Base-by-base conservation (phyloP, 2,329 filamentous ascomycete species). In the Penicillium hesseltinei region DNA sequence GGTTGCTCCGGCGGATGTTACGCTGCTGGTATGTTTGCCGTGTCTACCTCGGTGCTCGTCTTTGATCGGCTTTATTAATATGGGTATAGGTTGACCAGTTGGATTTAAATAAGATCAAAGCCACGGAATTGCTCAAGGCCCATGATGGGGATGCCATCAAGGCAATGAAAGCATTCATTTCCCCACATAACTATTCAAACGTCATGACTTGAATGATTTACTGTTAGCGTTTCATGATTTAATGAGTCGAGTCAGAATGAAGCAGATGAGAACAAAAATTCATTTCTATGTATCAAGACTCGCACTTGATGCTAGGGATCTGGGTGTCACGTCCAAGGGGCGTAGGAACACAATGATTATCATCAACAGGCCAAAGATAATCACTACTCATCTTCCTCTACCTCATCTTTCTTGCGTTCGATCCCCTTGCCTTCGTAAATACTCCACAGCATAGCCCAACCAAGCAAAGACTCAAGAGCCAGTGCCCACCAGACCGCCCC, bases 391-490 rank as follows among this genome's bases (percentile, higher is more conserved):
- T 62, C 59, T 11, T 62, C 66, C 19, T 63, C 66, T n/a, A 66
- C 58, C 10, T 40, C 56, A 15, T 39, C 49, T 35, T 65, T 68
- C 47, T 56, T 67, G 33, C 57, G 81, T 71, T 87, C 84, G 69
- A 87, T 84, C 2, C 85, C 85, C 58, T 75, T 82, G 0, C 86
- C 87, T 65, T 90, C 87, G 38, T 84, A 78, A n/a, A 89, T 83
- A 56, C 81, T 80, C 72, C 85, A 81, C 2, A 84, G 81, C 11
- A 85, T 79, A 3, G 80, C 69, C 70, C 84, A 88, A 0, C 85
- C 85, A 6, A 84, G 51, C 7, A 81, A 73, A 1, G 84, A 81
- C 25, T 88, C 77, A 5, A 74, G 68, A 0, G 83, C 82, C 40
- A 84, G 71, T 21, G 77, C 77, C 83, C 83, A 86, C 82, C 83